phyloP scores from a whole-genome alignment of 2,329 filamentous ascomycete species.

The Paradendryphiella salina region DNA sequence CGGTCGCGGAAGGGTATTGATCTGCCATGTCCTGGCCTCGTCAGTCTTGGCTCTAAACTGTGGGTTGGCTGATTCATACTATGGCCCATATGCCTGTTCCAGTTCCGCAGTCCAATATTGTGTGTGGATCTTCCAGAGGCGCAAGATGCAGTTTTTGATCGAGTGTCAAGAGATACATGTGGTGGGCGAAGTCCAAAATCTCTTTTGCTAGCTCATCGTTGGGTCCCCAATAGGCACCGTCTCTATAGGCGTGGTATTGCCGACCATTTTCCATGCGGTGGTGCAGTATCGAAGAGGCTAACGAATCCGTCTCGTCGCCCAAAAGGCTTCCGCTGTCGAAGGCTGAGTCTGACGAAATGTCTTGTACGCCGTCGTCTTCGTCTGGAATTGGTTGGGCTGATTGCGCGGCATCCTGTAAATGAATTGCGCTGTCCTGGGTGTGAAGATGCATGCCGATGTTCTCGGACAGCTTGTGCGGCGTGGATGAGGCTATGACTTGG shows the following conservation, averaged over 20 bases:
- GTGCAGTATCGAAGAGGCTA: slow-evolving; percentile 42
- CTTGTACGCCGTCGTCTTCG: slow-evolving; percentile 13
- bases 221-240: slow-evolving; percentile 48
- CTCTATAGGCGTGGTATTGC: slow-evolving; percentile 44
- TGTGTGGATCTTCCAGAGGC: slow-evolving; percentile 37
- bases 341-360: slow-evolving; percentile 38
- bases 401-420: slow-evolving; percentile 19
- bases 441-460: slow-evolving; percentile 19
- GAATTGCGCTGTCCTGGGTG: slow-evolving; percentile 29
- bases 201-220: slow-evolving; percentile 52
- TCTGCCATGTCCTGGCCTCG: slow-evolving; percentile 30
- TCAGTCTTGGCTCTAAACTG: background rate
- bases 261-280: slow-evolving; percentile 47
- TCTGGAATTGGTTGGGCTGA: slow-evolving; percentile 4
- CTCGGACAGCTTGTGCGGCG: slow-evolving; percentile 18
- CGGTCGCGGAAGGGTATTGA: slow-evolving; percentile 34
- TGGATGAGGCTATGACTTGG: slow-evolving; percentile 14
- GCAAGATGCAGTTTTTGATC: slow-evolving; percentile 43
- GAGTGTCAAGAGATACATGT: slow-evolving; percentile 45
- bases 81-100: slow-evolving; percentile 48
- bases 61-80: slow-evolving; percentile 5
- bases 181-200: slow-evolving; percentile 51
- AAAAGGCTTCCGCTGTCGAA: slow-evolving; percentile 45
- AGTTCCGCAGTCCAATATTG: slow-evolving; percentile 42
- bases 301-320: slow-evolving; percentile 43